These are phyloP conservation scores for Porogramme epimiltina DNA, from an alignment of 1,284 basidiomycete genomes.

Conservation along the genomic window DNA sequence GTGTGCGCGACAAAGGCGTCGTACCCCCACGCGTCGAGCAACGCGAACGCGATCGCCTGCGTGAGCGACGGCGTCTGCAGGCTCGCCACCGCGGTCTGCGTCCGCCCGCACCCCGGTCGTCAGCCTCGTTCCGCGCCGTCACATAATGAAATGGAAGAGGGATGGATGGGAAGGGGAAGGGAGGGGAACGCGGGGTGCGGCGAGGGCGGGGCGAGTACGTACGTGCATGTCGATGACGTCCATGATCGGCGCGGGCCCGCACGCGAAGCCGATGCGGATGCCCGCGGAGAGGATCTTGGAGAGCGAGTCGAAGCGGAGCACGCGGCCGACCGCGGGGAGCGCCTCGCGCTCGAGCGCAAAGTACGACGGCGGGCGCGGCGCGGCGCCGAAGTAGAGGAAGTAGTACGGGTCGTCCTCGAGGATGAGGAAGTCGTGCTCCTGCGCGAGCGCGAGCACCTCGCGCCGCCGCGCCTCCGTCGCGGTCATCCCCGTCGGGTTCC, in stretches of 20 bases:
- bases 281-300: conserved; percentile 88
- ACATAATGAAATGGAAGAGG: background rate
- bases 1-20: conserved; percentile 81
- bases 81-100: conserved; percentile 71
- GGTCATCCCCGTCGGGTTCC: conserved; percentile 86
- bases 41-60: conserved; percentile 72
- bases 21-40: conserved; percentile 81
- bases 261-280: conserved; percentile 80
- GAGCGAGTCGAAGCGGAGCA: conserved; percentile 86
- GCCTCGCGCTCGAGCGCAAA: conserved; percentile 70
- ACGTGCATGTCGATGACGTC: conserved; percentile 77
- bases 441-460: conserved; percentile 76
- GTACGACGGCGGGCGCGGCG: conserved; percentile 70
- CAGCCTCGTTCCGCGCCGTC: conserved; percentile 10
- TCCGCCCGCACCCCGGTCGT: background rate
- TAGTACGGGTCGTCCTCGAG: conserved; percentile 89
- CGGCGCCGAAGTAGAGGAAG: conserved; percentile 71
- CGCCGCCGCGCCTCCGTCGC: conserved; percentile 73
- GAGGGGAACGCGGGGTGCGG: no score
- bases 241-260: conserved; percentile 77
- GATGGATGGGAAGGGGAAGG: background rate
- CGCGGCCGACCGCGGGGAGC: conserved; percentile 65
- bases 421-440: conserved; percentile 80
- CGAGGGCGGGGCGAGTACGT: no score
- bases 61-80: conserved; percentile 80